Evolutionary conservation across 176 grass and related monocot species (phyloP), one percentile per base, ranked within the genome.

Genomic region (Tillandsia leiboldiana): DNA sequence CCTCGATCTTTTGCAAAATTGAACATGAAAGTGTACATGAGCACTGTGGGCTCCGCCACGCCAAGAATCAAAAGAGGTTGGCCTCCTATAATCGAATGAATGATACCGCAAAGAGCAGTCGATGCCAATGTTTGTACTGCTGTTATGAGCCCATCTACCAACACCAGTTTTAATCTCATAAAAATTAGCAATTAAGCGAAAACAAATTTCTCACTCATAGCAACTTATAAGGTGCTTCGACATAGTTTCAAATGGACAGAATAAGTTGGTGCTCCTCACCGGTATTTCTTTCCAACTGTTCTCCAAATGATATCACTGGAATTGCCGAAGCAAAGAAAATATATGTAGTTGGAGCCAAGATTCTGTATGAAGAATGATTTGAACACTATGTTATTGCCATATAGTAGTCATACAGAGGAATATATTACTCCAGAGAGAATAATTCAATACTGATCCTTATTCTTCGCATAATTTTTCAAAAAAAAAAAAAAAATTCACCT

Each of bases 1-100:
- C 72, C 65, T 48, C 87, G 82, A 71, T 99, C 87, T 74, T 99
- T 99, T 48, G 90, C 95, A 2, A 99, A 99, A 66, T 85, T 86
- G 66, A 94, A 99, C 95, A 99, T 99, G 90, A 99, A 99, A 20
- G 90, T 99, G 75, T 99, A 99, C 95, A 99, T 99, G 61, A 99
- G 83, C 51, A 99, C 90, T 0, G 95, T 99, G 11, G 95, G 95
- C 26, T 99, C 95, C 10, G 95, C 95, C 5, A 99, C 95, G 2
- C 95, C 95, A 10, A 99, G 84, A 76, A 99, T 94, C 70, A 99
- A 84, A 71, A 99, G 80, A 48, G 95, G 90, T 29, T 99, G 95
- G 0, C 95, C 95, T 67, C 95, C 95, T 23, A 99, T 73, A 53
- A 99, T 49, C n/a, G 95, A 99, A 75, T 99, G 95, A 51, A 94